Conservation (phyloP, 139 green algal genomes). For the Closterium sp. region DNA sequence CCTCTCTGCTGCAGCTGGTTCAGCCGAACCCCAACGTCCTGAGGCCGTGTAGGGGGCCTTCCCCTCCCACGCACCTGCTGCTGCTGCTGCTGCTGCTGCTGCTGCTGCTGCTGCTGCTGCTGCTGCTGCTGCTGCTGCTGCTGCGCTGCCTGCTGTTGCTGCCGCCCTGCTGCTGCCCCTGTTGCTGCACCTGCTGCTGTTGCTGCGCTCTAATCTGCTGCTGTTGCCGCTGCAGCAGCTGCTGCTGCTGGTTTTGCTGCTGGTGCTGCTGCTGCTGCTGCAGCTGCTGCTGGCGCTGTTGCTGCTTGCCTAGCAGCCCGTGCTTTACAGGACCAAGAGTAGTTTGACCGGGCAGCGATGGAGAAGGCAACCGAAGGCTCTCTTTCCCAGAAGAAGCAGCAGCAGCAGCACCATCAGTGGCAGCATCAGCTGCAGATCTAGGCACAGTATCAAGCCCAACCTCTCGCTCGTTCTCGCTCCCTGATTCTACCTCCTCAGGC, state of each 20-base stretch:
- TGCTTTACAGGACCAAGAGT: not conserved
- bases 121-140: not conserved
- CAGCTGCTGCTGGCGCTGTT: not conserved
- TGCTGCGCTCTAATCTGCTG: not conserved
- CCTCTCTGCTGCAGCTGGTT: not conserved
- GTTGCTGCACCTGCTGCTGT: not conserved
- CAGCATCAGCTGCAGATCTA: not conserved
- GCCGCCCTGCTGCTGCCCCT: conserved; percentile 62
- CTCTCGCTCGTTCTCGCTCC: too few relatives aligned
- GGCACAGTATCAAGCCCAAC: not conserved
- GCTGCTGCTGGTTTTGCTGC: not conserved
- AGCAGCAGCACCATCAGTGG: not conserved
- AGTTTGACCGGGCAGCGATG: not conserved
- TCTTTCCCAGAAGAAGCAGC: not conserved
- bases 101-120: too few relatives aligned
- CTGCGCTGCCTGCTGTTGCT: conserved; percentile 77
- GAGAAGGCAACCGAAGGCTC: not conserved
- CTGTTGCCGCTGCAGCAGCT: not conserved
- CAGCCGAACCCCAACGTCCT: not conserved
- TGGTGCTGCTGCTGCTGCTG: not conserved
- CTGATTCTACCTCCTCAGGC: too few relatives aligned
- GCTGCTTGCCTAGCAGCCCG: not conserved
- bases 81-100: not conserved
- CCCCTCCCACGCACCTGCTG: not conserved
- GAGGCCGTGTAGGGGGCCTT: not conserved